Percentiles rank a stretch among this genome's conserved stretches.
Conservation (phyloP, 805 yeast genomes). For the Wickerhamiella australiensis region DNA sequence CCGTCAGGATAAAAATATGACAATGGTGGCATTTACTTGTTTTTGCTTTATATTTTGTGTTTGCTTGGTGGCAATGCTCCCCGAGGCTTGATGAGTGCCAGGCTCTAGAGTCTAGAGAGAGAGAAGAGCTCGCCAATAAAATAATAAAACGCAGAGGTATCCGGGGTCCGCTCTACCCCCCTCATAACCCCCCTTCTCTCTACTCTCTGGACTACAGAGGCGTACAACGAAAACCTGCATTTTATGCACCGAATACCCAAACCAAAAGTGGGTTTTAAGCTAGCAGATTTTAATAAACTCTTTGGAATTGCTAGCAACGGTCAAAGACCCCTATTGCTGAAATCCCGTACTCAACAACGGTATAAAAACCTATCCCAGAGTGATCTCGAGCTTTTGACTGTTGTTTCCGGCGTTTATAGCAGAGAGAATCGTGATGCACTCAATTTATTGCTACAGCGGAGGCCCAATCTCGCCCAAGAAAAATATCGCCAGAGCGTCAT, state of each 20-base stretch:
- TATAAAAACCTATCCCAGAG: background rate
- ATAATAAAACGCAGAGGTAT: too few relatives aligned
- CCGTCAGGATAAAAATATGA: background rate
- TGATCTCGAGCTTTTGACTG: background rate
- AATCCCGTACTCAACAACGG: background rate
- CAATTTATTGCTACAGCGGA: background rate
- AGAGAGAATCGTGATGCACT: background rate
- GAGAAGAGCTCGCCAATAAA: too few relatives aligned
- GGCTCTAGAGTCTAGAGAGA: too few relatives aligned
- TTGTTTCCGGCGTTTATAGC: background rate
- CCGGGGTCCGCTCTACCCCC: background rate
- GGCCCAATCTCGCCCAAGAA: background rate
- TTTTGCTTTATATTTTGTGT: background rate
- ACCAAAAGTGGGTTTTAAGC: background rate
- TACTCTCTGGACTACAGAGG: background rate
- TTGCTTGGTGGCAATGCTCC: background rate
- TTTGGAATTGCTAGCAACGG: background rate
- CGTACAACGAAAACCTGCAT: too few relatives aligned
- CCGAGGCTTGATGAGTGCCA: background rate
- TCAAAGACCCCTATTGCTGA: background rate
- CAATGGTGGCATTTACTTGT: background rate
- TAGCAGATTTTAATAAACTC: background rate
- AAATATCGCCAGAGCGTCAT: background rate
- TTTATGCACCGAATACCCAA: constrained; percentile 1
- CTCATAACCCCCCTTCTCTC: background rate